Percentiles rank a stretch among this genome's conserved stretches.
Conservation (phyloP, 495 filamentous ascomycete species). For the Penicillium steckii region DNA sequence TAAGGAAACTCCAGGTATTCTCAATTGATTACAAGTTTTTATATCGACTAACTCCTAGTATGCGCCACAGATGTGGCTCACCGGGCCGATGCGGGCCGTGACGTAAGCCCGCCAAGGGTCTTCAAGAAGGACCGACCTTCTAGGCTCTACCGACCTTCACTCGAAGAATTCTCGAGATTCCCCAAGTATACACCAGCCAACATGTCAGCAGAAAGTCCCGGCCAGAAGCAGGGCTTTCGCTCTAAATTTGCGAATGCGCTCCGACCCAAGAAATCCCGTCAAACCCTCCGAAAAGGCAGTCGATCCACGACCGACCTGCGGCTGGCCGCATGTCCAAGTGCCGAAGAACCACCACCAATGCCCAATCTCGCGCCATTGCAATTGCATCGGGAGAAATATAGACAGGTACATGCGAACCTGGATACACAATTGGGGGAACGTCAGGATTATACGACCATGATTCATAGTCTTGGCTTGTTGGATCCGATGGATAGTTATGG, state of each 20-base stretch:
- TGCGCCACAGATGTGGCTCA: background rate
- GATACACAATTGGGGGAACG: conserved; percentile 51
- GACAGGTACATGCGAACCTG: conserved; percentile 24
- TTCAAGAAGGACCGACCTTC: background rate
- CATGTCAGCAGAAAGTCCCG: conserved; percentile 39
- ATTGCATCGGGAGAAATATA: conserved; percentile 42
- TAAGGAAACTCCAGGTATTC: too few relatives aligned
- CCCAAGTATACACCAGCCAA: background rate
- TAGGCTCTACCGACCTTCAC: background rate
- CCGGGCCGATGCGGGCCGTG: conserved; percentile 11
- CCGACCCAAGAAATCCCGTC: conserved; percentile 46
- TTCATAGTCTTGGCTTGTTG: conserved; percentile 45
- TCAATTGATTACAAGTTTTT: too few relatives aligned
- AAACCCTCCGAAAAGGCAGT: conserved; percentile 43
- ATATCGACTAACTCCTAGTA: too few relatives aligned
- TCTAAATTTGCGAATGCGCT: conserved; percentile 37
- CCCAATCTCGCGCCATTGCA: conserved; percentile 38
- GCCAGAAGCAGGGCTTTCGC: conserved; percentile 34
- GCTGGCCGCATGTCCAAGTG: conserved; percentile 23
- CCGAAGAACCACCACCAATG: conserved; percentile 35
- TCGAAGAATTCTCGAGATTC: background rate
- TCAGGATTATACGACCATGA: conserved; percentile 46
- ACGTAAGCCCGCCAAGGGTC: conserved; percentile 1
- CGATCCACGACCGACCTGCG: conserved; percentile 34
- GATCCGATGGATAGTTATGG: conserved; percentile 29